phyloP scores from a whole-genome alignment of 257 asterid genomes.

The Scutellaria minor region DNA sequence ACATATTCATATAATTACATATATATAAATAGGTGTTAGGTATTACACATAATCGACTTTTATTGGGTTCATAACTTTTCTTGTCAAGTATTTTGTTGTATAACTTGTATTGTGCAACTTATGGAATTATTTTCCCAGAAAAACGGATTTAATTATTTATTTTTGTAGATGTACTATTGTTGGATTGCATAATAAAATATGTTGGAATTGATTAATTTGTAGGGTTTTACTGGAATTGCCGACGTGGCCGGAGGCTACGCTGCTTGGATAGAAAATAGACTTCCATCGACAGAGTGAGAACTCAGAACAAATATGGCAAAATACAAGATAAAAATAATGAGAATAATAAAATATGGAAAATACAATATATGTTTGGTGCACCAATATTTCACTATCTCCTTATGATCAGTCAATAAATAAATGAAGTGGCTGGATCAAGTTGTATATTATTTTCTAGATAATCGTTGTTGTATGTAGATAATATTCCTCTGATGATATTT shows the following conservation, averaged over 20 bases:
- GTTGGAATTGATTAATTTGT: neutral
- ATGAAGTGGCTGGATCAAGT: neutral
- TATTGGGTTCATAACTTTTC: too few species aligned
- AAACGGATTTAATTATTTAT: neutral
- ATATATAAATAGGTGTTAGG: too few species aligned
- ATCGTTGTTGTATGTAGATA: neutral
- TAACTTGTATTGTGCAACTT: too few species aligned
- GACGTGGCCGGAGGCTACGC: slow-evolving; percentile 89
- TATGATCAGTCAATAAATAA: neutral
- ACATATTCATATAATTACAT: too few species aligned
- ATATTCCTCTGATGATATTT: neutral
- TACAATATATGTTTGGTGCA: neutral
- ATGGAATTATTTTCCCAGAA: neutral
- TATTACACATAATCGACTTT: too few species aligned
- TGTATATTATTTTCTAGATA: neutral
- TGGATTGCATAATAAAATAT: neutral
- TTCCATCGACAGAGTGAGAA: slow-evolving; percentile 54
- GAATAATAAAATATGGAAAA: neutral
- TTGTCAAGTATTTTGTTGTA: too few species aligned
- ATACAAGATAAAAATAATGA: neutral
- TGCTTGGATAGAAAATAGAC: slow-evolving; percentile 69
- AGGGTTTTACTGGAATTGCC: slow-evolving; percentile 79
- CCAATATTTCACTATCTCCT: neutral
- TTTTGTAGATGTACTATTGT: neutral
- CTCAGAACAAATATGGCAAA: neutral